Evolutionary conservation across 495 filamentous ascomycete genomes (phyloP), one percentile per base, ranked within the genome.

Genomic region (Aspergillus cristatus): DNA sequence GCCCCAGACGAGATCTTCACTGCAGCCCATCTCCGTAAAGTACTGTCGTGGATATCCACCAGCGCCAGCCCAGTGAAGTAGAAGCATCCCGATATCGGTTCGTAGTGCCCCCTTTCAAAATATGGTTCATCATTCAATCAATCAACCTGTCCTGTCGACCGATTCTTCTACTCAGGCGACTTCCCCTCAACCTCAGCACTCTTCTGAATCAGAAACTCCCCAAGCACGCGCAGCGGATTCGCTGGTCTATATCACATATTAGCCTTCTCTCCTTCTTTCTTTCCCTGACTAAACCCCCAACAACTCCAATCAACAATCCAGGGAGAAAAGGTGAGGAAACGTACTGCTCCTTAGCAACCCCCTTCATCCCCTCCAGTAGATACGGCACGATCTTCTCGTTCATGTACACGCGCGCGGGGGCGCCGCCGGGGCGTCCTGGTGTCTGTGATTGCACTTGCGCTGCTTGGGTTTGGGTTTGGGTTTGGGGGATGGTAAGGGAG

Each of bases 291-390:
- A n/a, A n/a, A n/a, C 33, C n/a, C 15, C 18, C 14, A 14, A 3
- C 14, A 48, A 24, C 20, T 8, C 20, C 4, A 24, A 24, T 24
- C 20, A 24, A 24, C 4, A 4, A 24, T 24, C 20, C 8, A 10
- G 16, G 11, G 34, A 11, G 26, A 41, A 37, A 34, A 16, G 20
- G n/a, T n/a, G n/a, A 14, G 7, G 22, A 38, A 32, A 73, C 84
- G 55, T 64, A 93, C 88, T 88, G 84, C 34, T 89, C 80, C 43
- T 75, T 78, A 2, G 84, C 85, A 25, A 98, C 46, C 46, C 73
- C 63, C 71, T 95, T 97, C 87, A 98, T 89, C 6, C 85, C 91
- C 48, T 96, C 89, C 24, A 98, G 57, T 44, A 98, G 53, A 37
- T 80, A 75, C 6, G 80, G 82, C 12, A 88, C 90, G 38, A 98